These are phyloP conservation scores for Kluyveromyces lactis DNA, from an alignment of 805 yeast genomes.

Conservation along the genomic window DNA sequence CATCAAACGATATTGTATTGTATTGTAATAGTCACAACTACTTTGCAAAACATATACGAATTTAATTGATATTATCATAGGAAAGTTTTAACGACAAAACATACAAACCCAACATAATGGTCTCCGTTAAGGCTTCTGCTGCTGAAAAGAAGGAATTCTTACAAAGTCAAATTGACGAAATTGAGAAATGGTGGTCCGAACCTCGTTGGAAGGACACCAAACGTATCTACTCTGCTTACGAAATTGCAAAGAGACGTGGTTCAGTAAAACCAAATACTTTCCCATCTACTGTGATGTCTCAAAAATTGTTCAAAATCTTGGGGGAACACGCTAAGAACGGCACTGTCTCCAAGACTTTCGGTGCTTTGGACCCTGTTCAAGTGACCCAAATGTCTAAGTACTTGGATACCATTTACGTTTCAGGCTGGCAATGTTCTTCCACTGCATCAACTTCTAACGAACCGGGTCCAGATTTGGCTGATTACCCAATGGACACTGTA, in stretches of 20 bases:
- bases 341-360: conserved; percentile 74
- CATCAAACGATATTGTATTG: no score
- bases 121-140: conserved; percentile 1
- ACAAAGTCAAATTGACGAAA: conserved; percentile 32
- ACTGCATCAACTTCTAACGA: conserved; percentile 96
- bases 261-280: conserved; percentile 55
- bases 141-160: conserved; percentile 8
- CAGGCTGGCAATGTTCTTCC: conserved; percentile 98
- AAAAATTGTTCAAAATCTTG: conserved; percentile 66
- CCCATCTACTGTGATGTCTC: conserved; percentile 73
- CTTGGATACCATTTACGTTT: conserved; percentile 84
- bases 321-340: conserved; percentile 50
- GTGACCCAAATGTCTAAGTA: conserved; percentile 95
- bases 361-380: conserved; percentile 94
- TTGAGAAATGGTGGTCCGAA: conserved; percentile 85
- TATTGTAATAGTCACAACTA: no score
- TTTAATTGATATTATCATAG: no score
- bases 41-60: no score
- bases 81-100: neutral
- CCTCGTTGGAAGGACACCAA: conserved; percentile 88
- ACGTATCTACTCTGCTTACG: conserved; percentile 82
- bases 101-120: neutral
- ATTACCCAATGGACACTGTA: conserved; percentile 97
- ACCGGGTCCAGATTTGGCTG: conserved; percentile 97
- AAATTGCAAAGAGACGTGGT: conserved; percentile 85